phyloP scores from a whole-genome alignment of 805 yeast genomes.

The Wickerhamomyces strasburgensis region DNA sequence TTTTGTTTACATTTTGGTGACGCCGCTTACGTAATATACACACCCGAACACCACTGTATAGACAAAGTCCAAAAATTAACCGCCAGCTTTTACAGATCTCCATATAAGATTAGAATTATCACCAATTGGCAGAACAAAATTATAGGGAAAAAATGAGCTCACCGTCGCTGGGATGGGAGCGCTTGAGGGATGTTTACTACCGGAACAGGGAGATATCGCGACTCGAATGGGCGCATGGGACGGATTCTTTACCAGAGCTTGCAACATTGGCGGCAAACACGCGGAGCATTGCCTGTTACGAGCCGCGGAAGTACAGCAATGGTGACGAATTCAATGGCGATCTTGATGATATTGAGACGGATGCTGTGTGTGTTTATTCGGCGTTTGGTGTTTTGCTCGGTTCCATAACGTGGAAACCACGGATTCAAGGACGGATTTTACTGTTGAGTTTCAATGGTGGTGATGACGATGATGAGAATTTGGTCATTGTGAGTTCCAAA shows the following conservation, averaged over 20 bases:
- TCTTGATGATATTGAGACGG: not conserved
- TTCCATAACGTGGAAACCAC: slow-evolving; percentile 12
- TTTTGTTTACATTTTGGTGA: not conserved
- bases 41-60: not conserved
- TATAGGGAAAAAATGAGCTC: slow-evolving; percentile 8
- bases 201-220: slow-evolving; percentile 13
- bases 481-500: slow-evolving; percentile 10
- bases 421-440: slow-evolving; percentile 6
- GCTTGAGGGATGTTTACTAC: slow-evolving; percentile 17
- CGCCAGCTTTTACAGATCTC: too few relatives aligned
- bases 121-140: not conserved
- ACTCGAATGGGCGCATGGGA: slow-evolving; percentile 7
- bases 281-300: slow-evolving; percentile 11
- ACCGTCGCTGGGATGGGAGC: slow-evolving; percentile 18
- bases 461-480: slow-evolving; percentile 7
- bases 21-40: not conserved
- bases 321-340: too few relatives aligned
- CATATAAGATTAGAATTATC: too few relatives aligned
- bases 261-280: slow-evolving; percentile 10
- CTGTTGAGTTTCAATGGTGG: slow-evolving; percentile 13
- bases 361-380: slow-evolving; percentile 9
- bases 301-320: too few relatives aligned
- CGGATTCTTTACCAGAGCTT: slow-evolving; percentile 4
- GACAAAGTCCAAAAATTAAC: too few relatives aligned
- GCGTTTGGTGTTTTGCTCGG: slow-evolving; percentile 8